A percentile compares a stretch with the other conserved stretches of the same genome.
Conservation (phyloP, 768 basidiomycete genomes). For the Collybia sp. region DNA sequence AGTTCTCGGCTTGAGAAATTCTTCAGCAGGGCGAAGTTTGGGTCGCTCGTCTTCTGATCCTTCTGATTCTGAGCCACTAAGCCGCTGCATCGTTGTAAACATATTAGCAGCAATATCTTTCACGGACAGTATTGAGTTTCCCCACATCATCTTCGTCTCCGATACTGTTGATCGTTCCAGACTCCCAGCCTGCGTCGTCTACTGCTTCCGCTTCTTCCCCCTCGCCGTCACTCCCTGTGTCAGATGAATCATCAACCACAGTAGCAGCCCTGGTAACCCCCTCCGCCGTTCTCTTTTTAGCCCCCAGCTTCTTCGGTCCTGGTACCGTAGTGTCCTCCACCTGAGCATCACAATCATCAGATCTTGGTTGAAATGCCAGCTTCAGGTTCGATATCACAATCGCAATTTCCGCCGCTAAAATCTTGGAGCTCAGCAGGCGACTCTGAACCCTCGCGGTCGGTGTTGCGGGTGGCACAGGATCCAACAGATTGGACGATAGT, state of each 20-base stretch:
- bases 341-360: slow-evolving; percentile 8
- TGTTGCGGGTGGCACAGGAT: slow-evolving; percentile 34
- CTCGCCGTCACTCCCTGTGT: slow-evolving; percentile 16
- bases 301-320: slow-evolving; percentile 19
- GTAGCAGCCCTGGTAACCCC: background rate
- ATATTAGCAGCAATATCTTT: background rate
- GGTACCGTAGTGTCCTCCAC: slow-evolving; percentile 8
- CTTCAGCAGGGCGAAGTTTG: slow-evolving; percentile 7
- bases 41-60: slow-evolving; percentile 25
- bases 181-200: slow-evolving; percentile 34
- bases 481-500: slow-evolving; percentile 29
- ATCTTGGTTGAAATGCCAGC: slow-evolving; percentile 30
- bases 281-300: slow-evolving; percentile 1
- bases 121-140: slow-evolving; percentile 48
- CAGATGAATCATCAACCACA: slow-evolving; percentile 12
- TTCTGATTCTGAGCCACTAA: slow-evolving; percentile 9
- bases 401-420: slow-evolving; percentile 56
- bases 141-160: slow-evolving; percentile 34
- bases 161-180: slow-evolving; percentile 27
- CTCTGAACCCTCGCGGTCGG: slow-evolving; percentile 58
- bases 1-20: slow-evolving; percentile 14
- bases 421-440: slow-evolving; percentile 72
- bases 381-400: slow-evolving; percentile 47
- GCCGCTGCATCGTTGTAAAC: too few species aligned
- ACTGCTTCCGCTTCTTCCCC: slow-evolving; percentile 16